Evolutionary conservation across 2,329 filamentous ascomycete species (phyloP), one percentile per base, ranked within the genome.

Genomic region (Fusarium falciforme): DNA sequence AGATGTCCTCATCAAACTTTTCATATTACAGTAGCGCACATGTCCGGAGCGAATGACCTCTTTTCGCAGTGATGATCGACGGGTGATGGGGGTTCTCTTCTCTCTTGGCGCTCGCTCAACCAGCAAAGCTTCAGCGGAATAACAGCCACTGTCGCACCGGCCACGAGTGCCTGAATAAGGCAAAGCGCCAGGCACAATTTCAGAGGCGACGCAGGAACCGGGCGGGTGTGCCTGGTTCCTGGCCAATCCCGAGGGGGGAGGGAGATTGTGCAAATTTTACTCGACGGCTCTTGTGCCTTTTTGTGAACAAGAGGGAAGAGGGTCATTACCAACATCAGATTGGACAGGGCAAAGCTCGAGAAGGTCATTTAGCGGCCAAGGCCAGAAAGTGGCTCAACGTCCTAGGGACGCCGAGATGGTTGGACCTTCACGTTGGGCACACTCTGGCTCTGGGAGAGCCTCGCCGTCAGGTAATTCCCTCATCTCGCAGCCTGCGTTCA

Each of bases 221-320:
- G 61, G 64, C 73, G 67, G 61, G 71, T 68, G 73, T 70, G 66
- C 72, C 71, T 65, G 60, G 65, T 54, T 29, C 54, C 66, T 66
- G 47, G 27, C 71, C 71, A 74, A 74, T 75, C 68, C 64, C 14
- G 35, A 29, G 22, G 25, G 44, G 38, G 44, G 60, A 60, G 60
- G 73, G 77, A 80, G 71, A 79, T 80, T 79, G 69, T 78, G 72
- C 77, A 80, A 80, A 79, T 80, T 71, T 80, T 77, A 77, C 67
- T 70, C 69, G 64, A 61, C 44, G 22, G 52, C 52, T 35, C 61
- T 65, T 57, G 47, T 74, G 54, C 73, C 69, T 63, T 72, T 35
- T 64, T 64, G 62, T 64, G 36, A 52, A 64, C 17, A 35, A 63
- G 58, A 64, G 42, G 59, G 31, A 35, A 60, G 60, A 67, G 58